Conservation (phyloP, 2,329 filamentous ascomycete genomes). For the Colletotrichum sp. region DNA sequence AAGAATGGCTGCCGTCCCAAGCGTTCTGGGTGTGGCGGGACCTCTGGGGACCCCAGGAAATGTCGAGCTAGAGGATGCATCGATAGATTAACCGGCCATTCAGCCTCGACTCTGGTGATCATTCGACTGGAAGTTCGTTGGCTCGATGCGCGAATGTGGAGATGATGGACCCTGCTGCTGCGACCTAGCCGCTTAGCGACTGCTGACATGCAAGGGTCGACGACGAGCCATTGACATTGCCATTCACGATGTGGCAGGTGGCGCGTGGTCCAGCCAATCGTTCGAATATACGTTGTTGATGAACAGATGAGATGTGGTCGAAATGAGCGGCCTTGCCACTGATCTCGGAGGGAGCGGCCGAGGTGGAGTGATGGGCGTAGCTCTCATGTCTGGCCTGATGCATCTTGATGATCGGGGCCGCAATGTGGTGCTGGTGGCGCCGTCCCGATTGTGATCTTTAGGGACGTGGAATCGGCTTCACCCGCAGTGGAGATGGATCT, state of each 20-base stretch:
- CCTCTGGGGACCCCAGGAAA: slow-evolving; percentile 6
- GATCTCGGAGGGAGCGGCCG: not conserved
- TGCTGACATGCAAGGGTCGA: slow-evolving; percentile 18
- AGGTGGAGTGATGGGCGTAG: not conserved
- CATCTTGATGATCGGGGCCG: not conserved
- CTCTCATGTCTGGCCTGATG: not conserved
- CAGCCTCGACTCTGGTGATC: not conserved
- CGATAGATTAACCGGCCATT: slow-evolving; percentile 17
- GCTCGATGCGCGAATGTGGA: not conserved
- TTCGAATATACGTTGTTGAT: not conserved
- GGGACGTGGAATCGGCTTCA: not conserved
- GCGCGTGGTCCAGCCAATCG: not conserved
- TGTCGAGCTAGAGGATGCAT: not conserved
- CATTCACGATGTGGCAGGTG: slow-evolving; percentile 5
- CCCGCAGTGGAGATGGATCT: not conserved
- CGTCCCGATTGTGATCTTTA: not conserved
- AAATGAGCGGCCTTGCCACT: slow-evolving; percentile 8
- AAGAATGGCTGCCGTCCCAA: not conserved
- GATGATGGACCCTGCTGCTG: not conserved
- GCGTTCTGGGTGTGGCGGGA: not conserved
- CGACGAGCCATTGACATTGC: not conserved
- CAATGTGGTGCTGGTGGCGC: not conserved
- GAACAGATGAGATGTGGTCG: not conserved
- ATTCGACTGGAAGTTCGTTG: not conserved
- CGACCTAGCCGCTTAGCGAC: slow-evolving; percentile 2